Conservation (phyloP, 2,329 filamentous ascomycete species). For the Fusarium duplospermum region DNA sequence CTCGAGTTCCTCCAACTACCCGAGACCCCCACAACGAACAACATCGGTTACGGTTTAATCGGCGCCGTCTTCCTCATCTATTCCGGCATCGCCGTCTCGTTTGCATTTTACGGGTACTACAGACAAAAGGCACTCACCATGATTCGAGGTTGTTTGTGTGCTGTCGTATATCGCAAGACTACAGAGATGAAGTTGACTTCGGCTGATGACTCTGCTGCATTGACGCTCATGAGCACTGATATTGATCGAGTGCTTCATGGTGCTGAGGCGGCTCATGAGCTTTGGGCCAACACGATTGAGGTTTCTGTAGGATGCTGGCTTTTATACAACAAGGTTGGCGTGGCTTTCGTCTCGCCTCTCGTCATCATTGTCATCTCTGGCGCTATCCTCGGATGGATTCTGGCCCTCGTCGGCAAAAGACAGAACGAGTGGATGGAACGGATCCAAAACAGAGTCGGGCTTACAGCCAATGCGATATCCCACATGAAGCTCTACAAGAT, state of each 20-base stretch:
- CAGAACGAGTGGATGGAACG: constrained; percentile 52
- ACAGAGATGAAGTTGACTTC: constrained; percentile 46
- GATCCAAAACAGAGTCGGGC: constrained; percentile 50
- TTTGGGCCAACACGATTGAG: constrained; percentile 56
- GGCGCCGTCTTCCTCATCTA: constrained; percentile 56
- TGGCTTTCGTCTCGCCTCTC: constrained; percentile 60
- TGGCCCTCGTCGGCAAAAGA: constrained; percentile 27
- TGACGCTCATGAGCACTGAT: constrained; percentile 63
- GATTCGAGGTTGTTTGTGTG: constrained; percentile 48
- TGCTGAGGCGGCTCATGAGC: constrained; percentile 51
- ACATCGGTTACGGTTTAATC: constrained; percentile 56
- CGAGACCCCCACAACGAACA: constrained; percentile 21
- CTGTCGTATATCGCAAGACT: constrained; percentile 51
- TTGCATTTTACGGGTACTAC: constrained; percentile 54
- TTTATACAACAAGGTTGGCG: constrained; percentile 58
- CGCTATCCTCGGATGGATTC: constrained; percentile 22
- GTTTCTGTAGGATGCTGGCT: constrained; percentile 59
- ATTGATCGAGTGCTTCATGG: constrained; percentile 56
- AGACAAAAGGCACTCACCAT: constrained; percentile 49
- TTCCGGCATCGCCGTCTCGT: constrained; percentile 53
- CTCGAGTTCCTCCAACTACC: constrained; percentile 49
- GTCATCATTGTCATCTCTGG: constrained; percentile 52
- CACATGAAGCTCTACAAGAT: constrained; percentile 51
- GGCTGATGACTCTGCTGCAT: constrained; percentile 52
- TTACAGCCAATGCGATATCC: constrained; percentile 47